Base-by-base conservation (phyloP, 805 yeast genomes). In the Naumovozyma castellii region DNA sequence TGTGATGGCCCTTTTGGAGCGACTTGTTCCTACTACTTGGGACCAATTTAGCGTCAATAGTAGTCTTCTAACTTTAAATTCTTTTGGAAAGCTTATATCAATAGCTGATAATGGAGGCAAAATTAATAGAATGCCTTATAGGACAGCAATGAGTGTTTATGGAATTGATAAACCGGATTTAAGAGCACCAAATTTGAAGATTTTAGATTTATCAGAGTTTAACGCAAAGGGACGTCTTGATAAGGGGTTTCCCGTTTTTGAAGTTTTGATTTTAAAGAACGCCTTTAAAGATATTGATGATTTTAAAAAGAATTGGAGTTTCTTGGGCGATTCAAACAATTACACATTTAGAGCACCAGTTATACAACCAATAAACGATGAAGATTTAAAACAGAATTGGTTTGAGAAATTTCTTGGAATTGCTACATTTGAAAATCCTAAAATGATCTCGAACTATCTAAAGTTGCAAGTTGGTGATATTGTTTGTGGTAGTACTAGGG, bases 121-220 rank as follows among this genome's bases (percentile, higher is more conserved):
- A 8, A 57, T 78, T 15, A 62, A 69, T 0, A 69, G 68, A 40
- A 50, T 90, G 42, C 65, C 75, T 1, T 92, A 92, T 53, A 48
- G 59, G 0, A 80, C 84, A 2, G 95, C 86, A 0, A 68, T 92
- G 59, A 56, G 73, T 2, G 67, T 62, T 15, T 92, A 77, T 54
- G 98, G 98, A 13, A 83, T 88, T 38, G 98, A 92, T 57, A 92
- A 92, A 58, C 98, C 98, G 0, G 97, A 92, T 59, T 62, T 92
- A 47, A 69, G 97, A 44, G 59, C 61, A 3, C 80, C 83, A 0
- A 54, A 64, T 1, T 47, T 85, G 25, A 55, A 67, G 27, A 73
- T 86, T 32, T 42, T 51, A 1, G 68, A 74, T 40, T 46, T 86
- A n/a, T 61, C 73, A 1, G 58, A 56, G 3, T 66, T 51, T 40